These are phyloP conservation scores for Agaricus blazei DNA, from an alignment of 768 basidiomycete genomes.

Conservation along the genomic window DNA sequence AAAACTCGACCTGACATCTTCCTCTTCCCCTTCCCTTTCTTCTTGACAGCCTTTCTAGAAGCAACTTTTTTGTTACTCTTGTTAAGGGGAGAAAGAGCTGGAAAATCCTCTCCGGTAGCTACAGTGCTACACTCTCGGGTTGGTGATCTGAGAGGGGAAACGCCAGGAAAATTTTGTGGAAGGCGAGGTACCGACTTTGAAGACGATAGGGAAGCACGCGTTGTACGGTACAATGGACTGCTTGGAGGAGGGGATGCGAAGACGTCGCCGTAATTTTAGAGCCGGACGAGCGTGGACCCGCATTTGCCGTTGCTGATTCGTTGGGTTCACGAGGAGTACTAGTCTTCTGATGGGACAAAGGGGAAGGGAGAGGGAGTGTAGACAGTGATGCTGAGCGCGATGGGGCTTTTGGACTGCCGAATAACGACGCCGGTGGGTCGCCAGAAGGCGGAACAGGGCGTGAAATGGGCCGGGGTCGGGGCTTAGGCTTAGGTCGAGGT, in stretches of 20 bases:
- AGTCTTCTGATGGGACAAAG: background rate
- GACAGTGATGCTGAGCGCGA: background rate
- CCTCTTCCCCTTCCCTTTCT: background rate
- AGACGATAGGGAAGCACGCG: background rate
- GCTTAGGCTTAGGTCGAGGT: background rate
- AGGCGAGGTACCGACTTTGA: background rate
- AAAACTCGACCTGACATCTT: constrained; percentile 11
- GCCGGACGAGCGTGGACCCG: background rate
- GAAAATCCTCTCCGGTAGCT: constrained; percentile 1
- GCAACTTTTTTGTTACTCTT: background rate
- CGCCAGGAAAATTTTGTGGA: constrained; percentile 6
- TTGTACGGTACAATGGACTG: background rate
- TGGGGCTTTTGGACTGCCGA: constrained; percentile 6
- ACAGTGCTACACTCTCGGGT: background rate
- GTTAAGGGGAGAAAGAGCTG: constrained; percentile 6
- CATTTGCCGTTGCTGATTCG: background rate
- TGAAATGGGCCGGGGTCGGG: background rate
- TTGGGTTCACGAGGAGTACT: background rate
- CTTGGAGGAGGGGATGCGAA: constrained; percentile 3
- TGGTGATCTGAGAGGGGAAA: constrained; percentile 1
- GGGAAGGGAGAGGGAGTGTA: constrained; percentile 4
- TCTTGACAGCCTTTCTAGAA: background rate
- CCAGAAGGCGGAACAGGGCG: background rate
- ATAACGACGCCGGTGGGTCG: background rate
- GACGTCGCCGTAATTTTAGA: background rate